phyloP scores from a whole-genome alignment of 805 yeast genomes.

The Alloascoidea africana region DNA sequence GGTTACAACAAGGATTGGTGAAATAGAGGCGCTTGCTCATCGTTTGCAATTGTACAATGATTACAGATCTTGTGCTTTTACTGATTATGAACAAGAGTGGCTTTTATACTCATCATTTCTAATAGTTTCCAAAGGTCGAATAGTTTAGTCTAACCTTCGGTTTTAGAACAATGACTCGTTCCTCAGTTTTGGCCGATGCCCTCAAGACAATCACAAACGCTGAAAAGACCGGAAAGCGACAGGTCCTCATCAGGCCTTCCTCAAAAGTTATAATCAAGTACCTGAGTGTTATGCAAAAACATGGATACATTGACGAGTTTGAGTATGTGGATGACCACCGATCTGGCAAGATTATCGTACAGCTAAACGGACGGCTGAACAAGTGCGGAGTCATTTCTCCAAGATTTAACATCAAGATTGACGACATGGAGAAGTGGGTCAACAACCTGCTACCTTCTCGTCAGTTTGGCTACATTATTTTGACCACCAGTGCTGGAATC shows the following conservation, averaged over 20 bases:
- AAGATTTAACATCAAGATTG: conserved; percentile 93
- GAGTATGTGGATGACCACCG: conserved; percentile 98
- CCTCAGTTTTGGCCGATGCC: conserved; percentile 98
- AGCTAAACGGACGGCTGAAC: conserved; percentile 95
- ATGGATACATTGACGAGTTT: conserved; percentile 96
- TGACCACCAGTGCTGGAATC: conserved; percentile 98
- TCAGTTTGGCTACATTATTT: conserved; percentile 96
- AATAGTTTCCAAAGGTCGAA: too few relatives aligned
- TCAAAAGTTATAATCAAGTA: conserved; percentile 97
- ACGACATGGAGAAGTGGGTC: conserved; percentile 96
- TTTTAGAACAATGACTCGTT: conserved; percentile 91
- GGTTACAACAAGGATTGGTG: too few relatives aligned
- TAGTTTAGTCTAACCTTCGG: too few relatives aligned
- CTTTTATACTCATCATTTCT: too few relatives aligned
- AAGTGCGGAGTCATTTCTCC: conserved; percentile 98
- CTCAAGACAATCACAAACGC: conserved; percentile 97
- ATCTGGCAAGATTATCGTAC: conserved; percentile 94
- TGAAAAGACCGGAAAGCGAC: conserved; percentile 98
- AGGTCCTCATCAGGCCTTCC: conserved; percentile 95
- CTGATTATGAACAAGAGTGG: too few relatives aligned
- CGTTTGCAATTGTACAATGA: too few relatives aligned
- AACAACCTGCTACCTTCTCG: conserved; percentile 97
- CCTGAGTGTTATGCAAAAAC: conserved; percentile 94
- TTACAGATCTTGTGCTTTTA: too few relatives aligned
- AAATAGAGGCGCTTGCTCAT: too few relatives aligned